Percentiles rank a stretch among this genome's conserved stretches.
These are phyloP conservation scores for Rhodosporidiobolus odoratus DNA, from an alignment of 768 basidiomycete species.

Conservation along the genomic window DNA sequence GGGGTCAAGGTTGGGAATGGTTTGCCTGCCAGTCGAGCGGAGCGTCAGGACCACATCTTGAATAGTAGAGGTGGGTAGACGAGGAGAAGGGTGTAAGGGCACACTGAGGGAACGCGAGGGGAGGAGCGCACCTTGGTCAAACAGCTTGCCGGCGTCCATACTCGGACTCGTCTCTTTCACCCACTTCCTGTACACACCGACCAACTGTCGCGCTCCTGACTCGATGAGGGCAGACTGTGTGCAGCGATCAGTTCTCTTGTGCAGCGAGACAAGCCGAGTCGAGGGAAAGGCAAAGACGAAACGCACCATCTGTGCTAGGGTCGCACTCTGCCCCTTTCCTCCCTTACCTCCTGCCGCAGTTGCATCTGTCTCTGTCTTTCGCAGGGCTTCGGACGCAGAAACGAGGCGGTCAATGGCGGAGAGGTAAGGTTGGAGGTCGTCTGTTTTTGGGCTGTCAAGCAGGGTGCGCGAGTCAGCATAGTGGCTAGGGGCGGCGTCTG, in stretches of 20 bases:
- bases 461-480: no score
- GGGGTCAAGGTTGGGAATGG: conserved; percentile 32
- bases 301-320: conserved; percentile 35
- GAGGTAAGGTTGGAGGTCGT: conserved; percentile 39
- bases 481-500: no score
- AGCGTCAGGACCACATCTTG: no score
- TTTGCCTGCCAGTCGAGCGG: no score
- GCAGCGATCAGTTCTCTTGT: not conserved
- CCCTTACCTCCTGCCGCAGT: not conserved
- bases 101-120: no score
- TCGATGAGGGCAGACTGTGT: conserved; percentile 27
- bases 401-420: conserved; percentile 38
- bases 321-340: conserved; percentile 35
- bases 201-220: conserved; percentile 23
- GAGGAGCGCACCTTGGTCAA: conserved; percentile 21
- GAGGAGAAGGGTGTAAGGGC: no score
- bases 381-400: conserved; percentile 35
- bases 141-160: conserved; percentile 32
- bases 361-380: conserved; percentile 29
- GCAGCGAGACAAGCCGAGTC: not conserved
- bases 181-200: conserved; percentile 29
- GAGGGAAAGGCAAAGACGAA: not conserved
- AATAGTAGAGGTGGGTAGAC: no score
- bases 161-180: conserved; percentile 24
- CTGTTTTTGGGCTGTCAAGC: conserved; percentile 28